Percentiles rank a stretch among this genome's conserved stretches.
phyloP scores from a whole-genome alignment of 768 basidiomycete genomes.

The Zangia roseola region DNA sequence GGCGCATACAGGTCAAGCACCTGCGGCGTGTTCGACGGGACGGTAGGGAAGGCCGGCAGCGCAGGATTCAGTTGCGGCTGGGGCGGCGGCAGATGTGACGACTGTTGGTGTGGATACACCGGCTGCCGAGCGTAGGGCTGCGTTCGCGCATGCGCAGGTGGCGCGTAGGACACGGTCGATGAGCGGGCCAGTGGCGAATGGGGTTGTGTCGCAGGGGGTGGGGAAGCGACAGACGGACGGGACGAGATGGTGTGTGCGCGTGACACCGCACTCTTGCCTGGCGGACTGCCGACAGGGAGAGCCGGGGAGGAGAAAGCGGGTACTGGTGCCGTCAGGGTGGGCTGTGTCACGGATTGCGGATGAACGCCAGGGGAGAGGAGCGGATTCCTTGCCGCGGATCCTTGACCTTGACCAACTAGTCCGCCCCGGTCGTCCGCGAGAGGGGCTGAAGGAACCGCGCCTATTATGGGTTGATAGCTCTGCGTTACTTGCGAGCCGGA shows the following conservation, averaged over 20 bases:
- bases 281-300: conserved; percentile 12
- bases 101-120: conserved; percentile 4
- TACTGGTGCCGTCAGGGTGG: conserved; percentile 12
- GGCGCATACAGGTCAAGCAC: conserved; percentile 48
- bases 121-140: conserved; percentile 12
- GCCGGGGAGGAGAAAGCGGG: conserved; percentile 19
- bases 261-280: conserved; percentile 16
- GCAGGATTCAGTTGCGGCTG: conserved; percentile 22
- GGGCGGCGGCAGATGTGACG: conserved; percentile 4
- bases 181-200: conserved; percentile 24
- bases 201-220: conserved; percentile 9
- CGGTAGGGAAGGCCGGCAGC: conserved; percentile 64
- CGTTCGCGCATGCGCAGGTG: not conserved
- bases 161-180: conserved; percentile 20
- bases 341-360: conserved; percentile 20
- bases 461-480: conserved; percentile 20
- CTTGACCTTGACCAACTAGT: conserved; percentile 17
- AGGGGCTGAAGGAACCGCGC: conserved; percentile 6
- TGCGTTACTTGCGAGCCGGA: conserved; percentile 14
- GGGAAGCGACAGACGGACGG: conserved; percentile 16
- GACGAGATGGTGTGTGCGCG: conserved; percentile 32
- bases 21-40: conserved; percentile 59
- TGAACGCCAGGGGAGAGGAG: conserved; percentile 8
- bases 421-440: conserved; percentile 1
- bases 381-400: not conserved